Base-by-base conservation (phyloP, 208 protist species). In the Leishmania gerbilli region DNA sequence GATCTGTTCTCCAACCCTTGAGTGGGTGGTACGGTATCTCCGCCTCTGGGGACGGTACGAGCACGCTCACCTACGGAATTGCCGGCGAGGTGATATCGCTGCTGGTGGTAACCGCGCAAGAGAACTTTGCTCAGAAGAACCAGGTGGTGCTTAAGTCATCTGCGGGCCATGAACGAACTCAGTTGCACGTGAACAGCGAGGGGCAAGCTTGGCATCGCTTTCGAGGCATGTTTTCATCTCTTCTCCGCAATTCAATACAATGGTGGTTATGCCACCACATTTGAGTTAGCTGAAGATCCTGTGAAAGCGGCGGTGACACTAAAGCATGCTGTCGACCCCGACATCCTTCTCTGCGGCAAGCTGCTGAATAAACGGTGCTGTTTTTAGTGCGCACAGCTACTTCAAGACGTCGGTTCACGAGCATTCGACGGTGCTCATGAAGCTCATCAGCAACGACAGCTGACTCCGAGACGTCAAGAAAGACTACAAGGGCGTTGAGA, bases 111-210 rank as follows among this genome's bases (percentile, higher is more conserved):
- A 84, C 92, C 7, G 71, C 89, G 17, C 62, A 84, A 47, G 91
- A 85, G 2, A 62, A 77, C 19, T n/a, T 89, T 42, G 75, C 90
- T 17, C 84, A 91, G 71, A 91, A 88, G 31, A 71, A 74, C 27
- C 72, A 88, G 49, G 79, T 87, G 42, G 89, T 89, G 27, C 89
- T 88, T 34, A 97, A 98, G 84, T 91, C 85, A 17, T 94, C 87
- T 45, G 72, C 88, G 19, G 95, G 93, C 24, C 95, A 94, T 40
- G 91, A 98, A 74, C 77, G 96, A 19, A 97, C 88, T 27, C 83
- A 88, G 74, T 80, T 98, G 27, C 96, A 96, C 71, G 83, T 94
- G 53, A 91, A 91, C 24, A 83, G 81, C 4, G 93, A 98, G 71
- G 68, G 93, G 92, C 34, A 96, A 92, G 37, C 80, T 97, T 1